Conservation (phyloP, 2,329 filamentous ascomycete species). For the Grosmannia penicillata region DNA sequence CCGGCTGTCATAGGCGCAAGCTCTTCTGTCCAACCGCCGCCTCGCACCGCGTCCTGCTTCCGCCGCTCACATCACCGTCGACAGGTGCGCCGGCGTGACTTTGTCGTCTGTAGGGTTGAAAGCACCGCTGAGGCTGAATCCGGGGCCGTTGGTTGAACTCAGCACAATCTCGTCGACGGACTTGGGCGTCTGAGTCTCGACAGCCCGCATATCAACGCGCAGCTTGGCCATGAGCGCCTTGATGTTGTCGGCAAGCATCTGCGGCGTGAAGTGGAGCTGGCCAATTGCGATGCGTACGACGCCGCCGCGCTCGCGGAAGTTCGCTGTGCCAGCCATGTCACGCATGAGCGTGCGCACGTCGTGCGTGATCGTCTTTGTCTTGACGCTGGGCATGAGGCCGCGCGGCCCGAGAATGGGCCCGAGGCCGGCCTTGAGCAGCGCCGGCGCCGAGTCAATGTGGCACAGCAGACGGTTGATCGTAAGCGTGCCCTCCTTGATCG, state of each 20-base stretch:
- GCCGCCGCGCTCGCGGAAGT: constrained; percentile 75
- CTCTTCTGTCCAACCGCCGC: too few relatives aligned
- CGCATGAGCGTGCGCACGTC: constrained; percentile 62
- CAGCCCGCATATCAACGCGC: constrained; percentile 55
- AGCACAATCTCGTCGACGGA: constrained; percentile 64
- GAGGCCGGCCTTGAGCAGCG: constrained; percentile 66
- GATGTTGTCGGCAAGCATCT: constrained; percentile 75
- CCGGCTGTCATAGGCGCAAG: too few relatives aligned
- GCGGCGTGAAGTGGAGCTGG: constrained; percentile 75
- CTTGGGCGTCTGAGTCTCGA: constrained; percentile 49
- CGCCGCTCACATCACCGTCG: constrained; percentile 38
- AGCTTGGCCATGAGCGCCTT: constrained; percentile 59
- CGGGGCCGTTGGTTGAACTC: constrained; percentile 75
- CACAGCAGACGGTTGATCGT: constrained; percentile 84
- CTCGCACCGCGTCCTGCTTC: too few relatives aligned
- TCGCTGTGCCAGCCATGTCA: constrained; percentile 69
- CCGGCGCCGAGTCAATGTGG: constrained; percentile 62
- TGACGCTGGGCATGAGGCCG: constrained; percentile 82
- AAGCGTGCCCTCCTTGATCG: constrained; percentile 58
- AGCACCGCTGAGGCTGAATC: constrained; percentile 71
- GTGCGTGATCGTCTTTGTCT: constrained; percentile 76
- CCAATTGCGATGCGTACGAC: constrained; percentile 84
- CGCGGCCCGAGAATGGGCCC: constrained; percentile 74
- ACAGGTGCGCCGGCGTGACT: constrained; percentile 36
- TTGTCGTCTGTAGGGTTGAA: constrained; percentile 49